These are phyloP conservation scores for Epicoccum sorghinum DNA, from an alignment of 2,329 filamentous ascomycete genomes.

Conservation along the genomic window DNA sequence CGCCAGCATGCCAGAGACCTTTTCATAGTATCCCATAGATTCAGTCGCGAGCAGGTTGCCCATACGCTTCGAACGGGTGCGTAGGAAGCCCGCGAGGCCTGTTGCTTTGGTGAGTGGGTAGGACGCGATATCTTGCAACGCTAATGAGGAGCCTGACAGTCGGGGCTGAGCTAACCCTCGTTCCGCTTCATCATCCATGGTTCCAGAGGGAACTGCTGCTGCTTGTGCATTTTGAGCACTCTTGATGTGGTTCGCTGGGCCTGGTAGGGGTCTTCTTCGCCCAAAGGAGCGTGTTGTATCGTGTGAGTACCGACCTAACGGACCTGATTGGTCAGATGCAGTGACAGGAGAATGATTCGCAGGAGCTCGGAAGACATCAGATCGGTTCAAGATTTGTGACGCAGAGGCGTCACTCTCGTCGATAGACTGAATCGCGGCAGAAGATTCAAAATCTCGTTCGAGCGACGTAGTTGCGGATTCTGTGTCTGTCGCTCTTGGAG, in stretches of 20 bases:
- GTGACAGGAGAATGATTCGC: constrained; percentile 57
- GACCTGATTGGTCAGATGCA: constrained; percentile 31
- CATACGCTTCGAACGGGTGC: constrained; percentile 79
- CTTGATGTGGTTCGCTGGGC: constrained; percentile 19
- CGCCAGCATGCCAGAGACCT: constrained; percentile 96
- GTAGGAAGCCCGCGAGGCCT: constrained; percentile 81
- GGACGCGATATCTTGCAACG: constrained; percentile 67
- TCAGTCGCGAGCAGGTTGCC: constrained; percentile 83
- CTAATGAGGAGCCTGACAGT: constrained; percentile 55
- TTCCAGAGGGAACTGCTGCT: neutral
- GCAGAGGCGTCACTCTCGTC: constrained; percentile 80
- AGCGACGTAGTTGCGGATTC: constrained; percentile 78
- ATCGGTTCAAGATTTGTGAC: constrained; percentile 86
- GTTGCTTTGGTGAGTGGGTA: constrained; percentile 86
- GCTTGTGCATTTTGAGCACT: constrained; percentile 18
- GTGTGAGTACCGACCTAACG: constrained; percentile 39
- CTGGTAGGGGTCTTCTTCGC: constrained; percentile 23
- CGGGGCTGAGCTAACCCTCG: constrained; percentile 29
- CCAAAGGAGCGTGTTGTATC: constrained; percentile 47
- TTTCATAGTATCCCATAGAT: constrained; percentile 95
- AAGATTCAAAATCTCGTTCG: constrained; percentile 77
- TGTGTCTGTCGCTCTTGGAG: constrained; percentile 64
- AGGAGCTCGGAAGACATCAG: constrained; percentile 85
- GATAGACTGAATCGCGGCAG: constrained; percentile 63
- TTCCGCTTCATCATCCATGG: constrained; percentile 29